phyloP scores from a whole-genome alignment of 192 early-diverging fungal genomes.

The Cetraspora pellucida region DNA sequence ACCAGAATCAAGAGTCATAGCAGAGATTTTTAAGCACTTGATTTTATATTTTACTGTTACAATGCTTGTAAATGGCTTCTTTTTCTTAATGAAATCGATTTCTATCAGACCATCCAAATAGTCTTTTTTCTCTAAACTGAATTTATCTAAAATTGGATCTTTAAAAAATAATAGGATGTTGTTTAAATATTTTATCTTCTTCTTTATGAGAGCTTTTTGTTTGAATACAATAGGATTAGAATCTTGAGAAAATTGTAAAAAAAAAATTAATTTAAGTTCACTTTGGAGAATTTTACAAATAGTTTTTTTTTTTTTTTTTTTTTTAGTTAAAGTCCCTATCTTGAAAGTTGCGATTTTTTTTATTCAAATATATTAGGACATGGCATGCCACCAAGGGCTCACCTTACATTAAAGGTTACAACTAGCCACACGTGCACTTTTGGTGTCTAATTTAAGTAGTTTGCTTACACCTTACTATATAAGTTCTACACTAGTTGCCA shows the following conservation, averaged over 20 bases:
- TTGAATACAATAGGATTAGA: not conserved
- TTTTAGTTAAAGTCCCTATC: no score
- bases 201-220: not conserved
- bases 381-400: no score
- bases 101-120: not conserved
- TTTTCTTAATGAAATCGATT: slow-evolving; percentile 12
- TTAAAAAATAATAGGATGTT: not conserved
- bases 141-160: not conserved
- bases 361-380: no score
- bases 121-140: not conserved
- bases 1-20: not conserved
- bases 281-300: not conserved
- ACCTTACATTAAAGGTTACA: no score
- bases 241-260: not conserved
- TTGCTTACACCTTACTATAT: no score
- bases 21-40: no score
- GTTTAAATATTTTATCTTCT: not conserved
- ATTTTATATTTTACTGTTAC: slow-evolving; percentile 3
- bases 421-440: no score
- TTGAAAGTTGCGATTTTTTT: no score
- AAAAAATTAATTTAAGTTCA: not conserved
- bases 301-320: no score
- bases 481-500: no score
- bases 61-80: not conserved
- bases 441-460: no score